Evolutionary conservation across 192 early-diverging fungal species (phyloP).

Genomic region (Rhizophagus clarus): DNA sequence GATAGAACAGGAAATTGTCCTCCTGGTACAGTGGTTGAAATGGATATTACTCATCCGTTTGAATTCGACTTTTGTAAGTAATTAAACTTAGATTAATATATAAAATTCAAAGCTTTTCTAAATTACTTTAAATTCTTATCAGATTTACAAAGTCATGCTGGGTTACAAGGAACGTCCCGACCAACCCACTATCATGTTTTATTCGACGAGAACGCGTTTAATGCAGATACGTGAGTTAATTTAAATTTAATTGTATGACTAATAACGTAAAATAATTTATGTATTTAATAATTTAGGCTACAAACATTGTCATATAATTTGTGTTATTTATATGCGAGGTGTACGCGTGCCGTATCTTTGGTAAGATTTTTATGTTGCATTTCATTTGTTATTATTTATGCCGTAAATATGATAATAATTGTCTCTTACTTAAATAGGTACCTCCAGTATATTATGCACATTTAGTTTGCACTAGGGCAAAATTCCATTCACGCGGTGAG

Average conservation of each 20-base stretch:
- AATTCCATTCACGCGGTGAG: slow-evolving; percentile 78
- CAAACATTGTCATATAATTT: slow-evolving; percentile 90
- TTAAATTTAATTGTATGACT: background rate
- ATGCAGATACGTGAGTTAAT: slow-evolving; percentile 52
- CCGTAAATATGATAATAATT: background rate
- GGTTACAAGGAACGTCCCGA: slow-evolving; percentile 92
- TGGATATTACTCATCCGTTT: slow-evolving; percentile 71
- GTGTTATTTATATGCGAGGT: slow-evolving; percentile 89
- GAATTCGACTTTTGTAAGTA: slow-evolving; percentile 82
- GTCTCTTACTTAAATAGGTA: slow-evolving; percentile 24
- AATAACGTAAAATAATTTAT: background rate
- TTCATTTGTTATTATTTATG: background rate
- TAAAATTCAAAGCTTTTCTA: background rate
- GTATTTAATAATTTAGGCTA: slow-evolving; percentile 39
- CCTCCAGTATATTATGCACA: slow-evolving; percentile 96
- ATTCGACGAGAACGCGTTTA: slow-evolving; percentile 83
- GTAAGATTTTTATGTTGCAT: slow-evolving; percentile 14
- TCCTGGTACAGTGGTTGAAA: slow-evolving; percentile 82
- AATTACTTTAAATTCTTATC: background rate
- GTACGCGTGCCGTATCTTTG: slow-evolving; percentile 85
- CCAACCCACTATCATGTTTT: slow-evolving; percentile 93
- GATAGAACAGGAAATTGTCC: slow-evolving; percentile 81
- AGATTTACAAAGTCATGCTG: slow-evolving; percentile 84
- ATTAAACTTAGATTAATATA: background rate
- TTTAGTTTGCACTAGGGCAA: slow-evolving; percentile 82